Conservation (phyloP, 1,284 basidiomycete genomes). For the Testicularia cyperi region DNA sequence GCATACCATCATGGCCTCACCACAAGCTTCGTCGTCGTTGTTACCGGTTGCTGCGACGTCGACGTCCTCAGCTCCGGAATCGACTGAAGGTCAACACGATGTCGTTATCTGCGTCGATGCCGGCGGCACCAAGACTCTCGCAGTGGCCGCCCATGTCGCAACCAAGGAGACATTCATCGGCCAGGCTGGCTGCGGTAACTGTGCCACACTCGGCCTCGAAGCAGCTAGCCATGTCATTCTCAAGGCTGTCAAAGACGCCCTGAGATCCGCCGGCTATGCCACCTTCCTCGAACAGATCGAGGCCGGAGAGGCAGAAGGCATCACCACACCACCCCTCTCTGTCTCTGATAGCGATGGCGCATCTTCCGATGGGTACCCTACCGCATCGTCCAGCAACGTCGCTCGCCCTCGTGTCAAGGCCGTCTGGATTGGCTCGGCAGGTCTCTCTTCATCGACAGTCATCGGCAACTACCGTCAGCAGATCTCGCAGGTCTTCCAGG, state of each 20-base stretch:
- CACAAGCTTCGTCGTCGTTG: not conserved
- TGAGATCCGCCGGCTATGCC: slow-evolving; percentile 25
- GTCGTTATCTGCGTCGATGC: slow-evolving; percentile 38
- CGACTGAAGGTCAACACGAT: slow-evolving; percentile 1
- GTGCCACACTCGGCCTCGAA: slow-evolving; percentile 30
- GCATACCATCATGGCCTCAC: too few species aligned
- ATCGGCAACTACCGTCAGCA: slow-evolving; percentile 21
- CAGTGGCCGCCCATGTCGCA: slow-evolving; percentile 15
- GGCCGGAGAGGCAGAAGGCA: slow-evolving; percentile 27
- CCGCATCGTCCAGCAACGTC: not conserved
- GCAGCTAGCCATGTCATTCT: slow-evolving; percentile 31
- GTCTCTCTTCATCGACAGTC: slow-evolving; percentile 17
- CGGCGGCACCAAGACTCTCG: slow-evolving; percentile 40
- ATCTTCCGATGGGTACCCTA: slow-evolving; percentile 11
- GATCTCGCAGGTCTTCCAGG: slow-evolving; percentile 17
- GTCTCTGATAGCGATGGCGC: slow-evolving; percentile 25
- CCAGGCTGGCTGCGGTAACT: slow-evolving; percentile 40
- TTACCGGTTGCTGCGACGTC: not conserved
- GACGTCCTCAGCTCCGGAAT: too few species aligned
- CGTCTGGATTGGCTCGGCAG: slow-evolving; percentile 36
- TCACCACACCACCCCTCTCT: slow-evolving; percentile 33
- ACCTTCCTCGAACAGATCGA: slow-evolving; percentile 39
- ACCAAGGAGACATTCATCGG: slow-evolving; percentile 22
- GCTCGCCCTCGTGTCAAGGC: slow-evolving; percentile 17
- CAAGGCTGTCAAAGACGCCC: slow-evolving; percentile 21